Conservation (phyloP, 1,284 basidiomycete species). For the Chondrostereum purpureum region DNA sequence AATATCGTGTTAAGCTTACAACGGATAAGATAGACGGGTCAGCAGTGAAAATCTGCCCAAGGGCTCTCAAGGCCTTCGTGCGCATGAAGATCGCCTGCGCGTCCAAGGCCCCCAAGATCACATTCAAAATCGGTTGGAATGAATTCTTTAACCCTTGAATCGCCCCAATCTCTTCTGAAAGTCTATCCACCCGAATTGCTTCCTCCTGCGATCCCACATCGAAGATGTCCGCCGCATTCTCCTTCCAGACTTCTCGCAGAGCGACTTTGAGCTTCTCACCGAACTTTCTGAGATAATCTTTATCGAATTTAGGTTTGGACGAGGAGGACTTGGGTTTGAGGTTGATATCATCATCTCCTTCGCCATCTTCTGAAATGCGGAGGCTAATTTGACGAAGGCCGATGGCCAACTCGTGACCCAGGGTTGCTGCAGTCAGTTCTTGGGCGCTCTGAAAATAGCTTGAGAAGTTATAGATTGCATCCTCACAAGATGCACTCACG, state of each 20-base stretch:
- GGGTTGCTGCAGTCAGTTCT: conserved; percentile 64
- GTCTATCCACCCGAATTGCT: conserved; percentile 51
- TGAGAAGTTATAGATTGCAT: conserved; percentile 1
- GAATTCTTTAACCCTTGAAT: conserved; percentile 69
- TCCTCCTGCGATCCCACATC: conserved; percentile 76
- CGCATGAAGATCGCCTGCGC: conserved; percentile 81
- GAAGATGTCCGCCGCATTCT: conserved; percentile 61
- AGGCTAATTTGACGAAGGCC: conserved; percentile 50
- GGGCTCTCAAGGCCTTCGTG: conserved; percentile 83
- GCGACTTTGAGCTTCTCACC: conserved; percentile 52
- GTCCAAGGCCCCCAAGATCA: conserved; percentile 72
- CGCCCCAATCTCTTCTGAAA: conserved; percentile 71
- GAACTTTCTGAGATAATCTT: conserved; percentile 41
- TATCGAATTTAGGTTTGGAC: conserved; percentile 24
- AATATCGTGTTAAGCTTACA: conserved; percentile 35
- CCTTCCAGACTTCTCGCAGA: conserved; percentile 64
- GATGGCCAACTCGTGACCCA: conserved; percentile 68
- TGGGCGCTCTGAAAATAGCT: conserved; percentile 66
- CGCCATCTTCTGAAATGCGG: conserved; percentile 34
- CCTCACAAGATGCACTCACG: conserved; percentile 32
- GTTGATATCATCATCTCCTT: conserved; percentile 31
- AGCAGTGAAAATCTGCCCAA: conserved; percentile 80
- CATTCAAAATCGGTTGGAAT: conserved; percentile 75
- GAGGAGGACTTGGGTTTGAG: conserved; percentile 23
- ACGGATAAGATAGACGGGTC: conserved; percentile 78